Percentiles rank a stretch among this genome's conserved stretches.
Evolutionary conservation across 192 early-diverging fungal species (phyloP).

Genomic region (Coemansia sp.): DNA sequence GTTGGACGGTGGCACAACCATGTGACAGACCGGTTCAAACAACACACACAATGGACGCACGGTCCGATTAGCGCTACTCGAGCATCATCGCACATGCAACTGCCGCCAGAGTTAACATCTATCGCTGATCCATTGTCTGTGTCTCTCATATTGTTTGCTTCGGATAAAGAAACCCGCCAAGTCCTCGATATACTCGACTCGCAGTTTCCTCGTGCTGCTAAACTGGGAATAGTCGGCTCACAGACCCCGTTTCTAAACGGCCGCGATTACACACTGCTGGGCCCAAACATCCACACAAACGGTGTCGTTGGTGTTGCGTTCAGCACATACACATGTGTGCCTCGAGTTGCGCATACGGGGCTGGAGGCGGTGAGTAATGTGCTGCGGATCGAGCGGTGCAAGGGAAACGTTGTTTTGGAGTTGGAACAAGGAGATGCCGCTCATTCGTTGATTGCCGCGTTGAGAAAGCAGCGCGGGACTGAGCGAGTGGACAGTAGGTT

Average conservation of each 20-base stretch:
- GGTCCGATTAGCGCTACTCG: constrained; percentile 29
- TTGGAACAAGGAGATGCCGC: constrained; percentile 28
- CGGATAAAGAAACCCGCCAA: constrained; percentile 39
- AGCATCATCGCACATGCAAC: constrained; percentile 24
- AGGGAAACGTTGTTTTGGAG: constrained; percentile 51
- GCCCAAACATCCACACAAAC: constrained; percentile 4
- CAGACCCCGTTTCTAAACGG: constrained; percentile 48
- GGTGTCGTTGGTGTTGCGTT: constrained; percentile 45
- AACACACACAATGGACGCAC: constrained; percentile 5
- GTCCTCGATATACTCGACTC: constrained; percentile 24
- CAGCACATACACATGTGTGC: neutral
- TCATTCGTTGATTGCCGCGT: constrained; percentile 22
- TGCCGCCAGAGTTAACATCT: constrained; percentile 23
- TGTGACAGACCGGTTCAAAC: constrained; percentile 20
- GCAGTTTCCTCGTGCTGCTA: constrained; percentile 33
- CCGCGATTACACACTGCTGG: constrained; percentile 32
- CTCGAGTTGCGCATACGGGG: neutral
- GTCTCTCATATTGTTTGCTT: constrained; percentile 23
- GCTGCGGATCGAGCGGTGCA: constrained; percentile 24
- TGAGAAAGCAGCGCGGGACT: constrained; percentile 16
- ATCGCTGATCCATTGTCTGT: constrained; percentile 13
- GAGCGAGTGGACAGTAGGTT: constrained; percentile 8
- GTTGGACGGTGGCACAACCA: constrained; percentile 48
- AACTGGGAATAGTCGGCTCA: constrained; percentile 38
- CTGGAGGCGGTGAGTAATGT: constrained; percentile 25